phyloP scores from a whole-genome alignment of 1,284 basidiomycete species.

The Fomitopsis betulina region DNA sequence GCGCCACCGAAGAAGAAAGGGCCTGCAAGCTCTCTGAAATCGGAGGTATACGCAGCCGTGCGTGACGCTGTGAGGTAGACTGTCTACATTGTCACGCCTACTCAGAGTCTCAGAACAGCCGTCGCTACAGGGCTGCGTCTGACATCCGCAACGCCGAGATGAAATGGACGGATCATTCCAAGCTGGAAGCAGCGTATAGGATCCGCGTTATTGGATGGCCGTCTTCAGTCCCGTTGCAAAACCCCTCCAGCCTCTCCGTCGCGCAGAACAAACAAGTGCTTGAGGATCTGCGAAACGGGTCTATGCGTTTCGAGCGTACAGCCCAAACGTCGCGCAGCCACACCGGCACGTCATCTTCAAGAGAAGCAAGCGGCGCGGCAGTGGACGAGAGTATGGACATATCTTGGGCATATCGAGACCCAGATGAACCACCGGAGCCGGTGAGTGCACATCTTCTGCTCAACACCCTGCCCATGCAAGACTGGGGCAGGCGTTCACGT shows the following conservation, averaged over 20 bases:
- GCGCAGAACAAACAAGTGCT: constrained; percentile 49
- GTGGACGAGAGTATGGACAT: background rate
- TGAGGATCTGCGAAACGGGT: constrained; percentile 42
- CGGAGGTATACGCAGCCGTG: constrained; percentile 47
- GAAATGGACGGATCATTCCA: constrained; percentile 66
- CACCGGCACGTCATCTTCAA: background rate
- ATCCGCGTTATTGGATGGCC: constrained; percentile 63
- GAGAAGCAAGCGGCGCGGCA: no score
- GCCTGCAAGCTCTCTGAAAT: constrained; percentile 39
- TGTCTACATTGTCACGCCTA: background rate
- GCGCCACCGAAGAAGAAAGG: constrained; percentile 20
- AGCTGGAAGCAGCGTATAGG: constrained; percentile 45
- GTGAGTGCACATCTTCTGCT: background rate
- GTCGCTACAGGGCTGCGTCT: constrained; percentile 38
- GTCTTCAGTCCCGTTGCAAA: constrained; percentile 45
- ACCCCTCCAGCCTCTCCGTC: constrained; percentile 52
- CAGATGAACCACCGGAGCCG: background rate
- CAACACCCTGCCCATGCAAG: background rate
- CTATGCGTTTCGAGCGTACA: constrained; percentile 36
- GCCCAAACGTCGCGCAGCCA: background rate
- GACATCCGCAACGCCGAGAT: constrained; percentile 63
- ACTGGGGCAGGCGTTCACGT: no score
- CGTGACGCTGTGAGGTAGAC: constrained; percentile 49
- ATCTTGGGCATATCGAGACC: constrained; percentile 7
- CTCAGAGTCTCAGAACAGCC: background rate